Percentiles rank a stretch among this genome's conserved stretches.
Conservation (phyloP, 1,284 basidiomycete genomes). For the Leccinum olivaceoglutinosum region DNA sequence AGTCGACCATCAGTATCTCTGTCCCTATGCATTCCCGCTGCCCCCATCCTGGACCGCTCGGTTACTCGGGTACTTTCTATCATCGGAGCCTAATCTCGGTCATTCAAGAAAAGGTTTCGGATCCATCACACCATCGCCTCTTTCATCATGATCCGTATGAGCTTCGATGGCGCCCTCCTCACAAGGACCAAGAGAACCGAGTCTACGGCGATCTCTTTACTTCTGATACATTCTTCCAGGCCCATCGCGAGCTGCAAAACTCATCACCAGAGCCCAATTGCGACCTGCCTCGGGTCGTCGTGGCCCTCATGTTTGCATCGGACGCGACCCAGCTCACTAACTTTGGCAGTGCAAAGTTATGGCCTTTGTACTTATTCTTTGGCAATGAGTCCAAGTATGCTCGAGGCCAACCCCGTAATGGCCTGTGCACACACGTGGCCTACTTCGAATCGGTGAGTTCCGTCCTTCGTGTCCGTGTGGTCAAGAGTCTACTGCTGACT, state of each 20-base stretch:
- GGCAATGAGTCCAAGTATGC: conserved; percentile 17
- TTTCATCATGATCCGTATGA: background rate
- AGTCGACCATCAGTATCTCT: background rate
- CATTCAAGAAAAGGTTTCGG: background rate
- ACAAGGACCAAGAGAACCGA: background rate
- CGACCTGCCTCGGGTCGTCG: background rate
- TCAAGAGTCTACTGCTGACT: background rate
- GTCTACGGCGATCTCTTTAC: background rate
- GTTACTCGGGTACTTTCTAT: background rate
- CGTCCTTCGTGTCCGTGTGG: background rate
- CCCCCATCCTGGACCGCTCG: background rate
- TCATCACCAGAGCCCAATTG: background rate
- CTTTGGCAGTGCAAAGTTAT: conserved; percentile 23
- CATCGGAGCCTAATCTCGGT: background rate
- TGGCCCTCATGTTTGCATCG: conserved; percentile 27
- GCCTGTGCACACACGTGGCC: background rate
- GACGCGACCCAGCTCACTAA: conserved; percentile 26
- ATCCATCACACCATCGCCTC: background rate
- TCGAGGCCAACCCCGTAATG: background rate
- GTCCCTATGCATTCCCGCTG: background rate
- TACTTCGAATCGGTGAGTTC: background rate
- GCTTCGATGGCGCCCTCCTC: background rate
- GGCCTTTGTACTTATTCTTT: conserved; percentile 28
- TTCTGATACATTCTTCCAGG: background rate
- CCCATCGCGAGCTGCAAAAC: background rate